These are phyloP conservation scores for Penicillium robsamsonii DNA, from an alignment of 495 filamentous ascomycete species.

Conservation along the genomic window DNA sequence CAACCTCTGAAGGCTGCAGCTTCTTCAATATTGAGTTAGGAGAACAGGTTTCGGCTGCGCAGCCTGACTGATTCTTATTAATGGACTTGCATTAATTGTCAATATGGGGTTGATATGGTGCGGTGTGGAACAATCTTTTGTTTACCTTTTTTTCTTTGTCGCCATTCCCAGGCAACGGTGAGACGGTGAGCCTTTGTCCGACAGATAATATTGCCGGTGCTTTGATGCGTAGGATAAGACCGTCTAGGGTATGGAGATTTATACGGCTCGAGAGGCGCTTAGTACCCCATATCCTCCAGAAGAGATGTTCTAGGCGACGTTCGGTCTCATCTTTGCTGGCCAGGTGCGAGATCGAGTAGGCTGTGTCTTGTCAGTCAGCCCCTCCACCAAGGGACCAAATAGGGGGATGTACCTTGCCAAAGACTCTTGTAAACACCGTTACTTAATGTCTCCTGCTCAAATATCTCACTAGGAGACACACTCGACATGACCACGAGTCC, in stretches of 20 bases:
- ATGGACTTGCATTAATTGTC: conserved; percentile 6
- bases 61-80: conserved; percentile 8
- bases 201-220: conserved; percentile 5
- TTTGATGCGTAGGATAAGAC: conserved; percentile 44
- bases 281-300: conserved; percentile 53
- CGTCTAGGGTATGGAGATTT: conserved; percentile 35
- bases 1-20: conserved; percentile 23
- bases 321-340: conserved; percentile 41
- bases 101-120: not conserved
- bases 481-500: conserved; percentile 46
- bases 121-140: not conserved
- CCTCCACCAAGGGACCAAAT: not conserved
- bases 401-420: conserved; percentile 46
- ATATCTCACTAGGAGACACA: conserved; percentile 17
- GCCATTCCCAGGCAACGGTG: not conserved
- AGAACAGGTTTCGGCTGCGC: conserved; percentile 3
- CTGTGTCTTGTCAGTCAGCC: conserved; percentile 25
- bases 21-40: conserved; percentile 45
- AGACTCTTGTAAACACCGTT: conserved; percentile 38
- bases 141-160: conserved; percentile 11
- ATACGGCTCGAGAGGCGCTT: conserved; percentile 27
- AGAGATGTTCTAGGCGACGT: conserved; percentile 50
- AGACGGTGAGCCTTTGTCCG: not conserved
- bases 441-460: conserved; percentile 31
- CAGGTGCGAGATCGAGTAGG: conserved; percentile 38